phyloP scores from a whole-genome alignment of 2,329 filamentous ascomycete species.

The Cladosporium sp. region DNA sequence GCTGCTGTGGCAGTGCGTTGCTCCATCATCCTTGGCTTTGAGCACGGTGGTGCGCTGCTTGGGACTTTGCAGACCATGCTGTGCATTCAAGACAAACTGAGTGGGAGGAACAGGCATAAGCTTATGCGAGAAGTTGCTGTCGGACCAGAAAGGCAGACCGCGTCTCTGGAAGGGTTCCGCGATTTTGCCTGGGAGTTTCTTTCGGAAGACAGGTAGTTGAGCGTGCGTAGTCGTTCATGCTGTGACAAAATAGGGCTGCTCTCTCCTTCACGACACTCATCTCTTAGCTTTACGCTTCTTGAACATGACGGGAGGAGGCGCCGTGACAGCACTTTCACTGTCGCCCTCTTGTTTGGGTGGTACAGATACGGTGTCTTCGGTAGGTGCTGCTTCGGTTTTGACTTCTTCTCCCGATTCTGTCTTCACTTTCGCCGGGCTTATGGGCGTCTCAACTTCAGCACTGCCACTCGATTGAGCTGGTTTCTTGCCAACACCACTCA shows the following conservation, averaged over 20 bases:
- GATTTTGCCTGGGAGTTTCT: slow-evolving; percentile 7
- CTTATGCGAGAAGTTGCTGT: not conserved
- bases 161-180: not conserved
- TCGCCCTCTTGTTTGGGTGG: slow-evolving; percentile 13
- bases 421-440: slow-evolving; percentile 4
- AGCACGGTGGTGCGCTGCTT: slow-evolving; percentile 26
- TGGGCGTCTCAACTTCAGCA: not conserved
- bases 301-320: slow-evolving; percentile 60
- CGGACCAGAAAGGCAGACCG: not conserved
- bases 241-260: too few relatives aligned
- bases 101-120: not conserved
- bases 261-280: slow-evolving; percentile 14
- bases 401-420: slow-evolving; percentile 2
- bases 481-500: slow-evolving; percentile 33
- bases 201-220: not conserved
- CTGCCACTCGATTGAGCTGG: not conserved
- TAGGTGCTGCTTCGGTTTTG: not conserved
- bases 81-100: slow-evolving; percentile 23
- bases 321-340: slow-evolving; percentile 27
- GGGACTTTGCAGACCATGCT: slow-evolving; percentile 25
- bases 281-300: slow-evolving; percentile 66
- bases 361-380: not conserved
- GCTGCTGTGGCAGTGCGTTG: slow-evolving; percentile 30
- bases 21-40: slow-evolving; percentile 30
- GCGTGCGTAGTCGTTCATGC: not conserved